Evolutionary conservation across 805 yeast species (phyloP).

Genomic region (Metschnikowia noctiluminum): DNA sequence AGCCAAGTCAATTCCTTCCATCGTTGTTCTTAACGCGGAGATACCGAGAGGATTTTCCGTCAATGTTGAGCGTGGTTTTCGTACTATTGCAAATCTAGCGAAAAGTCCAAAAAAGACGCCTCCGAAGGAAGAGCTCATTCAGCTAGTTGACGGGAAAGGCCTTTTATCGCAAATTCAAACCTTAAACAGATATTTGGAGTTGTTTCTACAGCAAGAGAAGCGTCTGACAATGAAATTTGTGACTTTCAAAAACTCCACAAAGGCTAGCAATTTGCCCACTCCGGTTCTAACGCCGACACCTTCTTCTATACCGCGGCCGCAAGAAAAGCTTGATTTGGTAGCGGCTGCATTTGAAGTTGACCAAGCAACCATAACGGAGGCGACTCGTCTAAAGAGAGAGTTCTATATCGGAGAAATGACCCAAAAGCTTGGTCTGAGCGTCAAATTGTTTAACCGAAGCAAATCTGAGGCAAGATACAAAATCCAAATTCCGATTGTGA

Average conservation of each 20-base stretch:
- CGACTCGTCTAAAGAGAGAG: slow-evolving; percentile 8
- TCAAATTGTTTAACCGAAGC: slow-evolving; percentile 28
- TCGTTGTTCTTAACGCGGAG: slow-evolving; percentile 59
- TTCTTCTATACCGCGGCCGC: neutral
- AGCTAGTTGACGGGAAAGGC: slow-evolving; percentile 46
- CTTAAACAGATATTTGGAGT: slow-evolving; percentile 57
- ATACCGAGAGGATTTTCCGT: slow-evolving; percentile 67
- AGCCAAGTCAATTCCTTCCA: slow-evolving; percentile 41
- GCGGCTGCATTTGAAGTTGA: slow-evolving; percentile 6
- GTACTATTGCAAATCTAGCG: slow-evolving; percentile 35
- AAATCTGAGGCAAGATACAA: slow-evolving; percentile 28
- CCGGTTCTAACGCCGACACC: slow-evolving; percentile 4
- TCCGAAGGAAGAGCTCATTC: slow-evolving; percentile 23
- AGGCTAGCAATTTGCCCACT: slow-evolving; percentile 1
- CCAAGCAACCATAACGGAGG: slow-evolving; percentile 1
- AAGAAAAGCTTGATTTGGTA: slow-evolving; percentile 4
- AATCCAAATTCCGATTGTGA: slow-evolving; percentile 28
- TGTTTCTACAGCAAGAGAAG: slow-evolving; percentile 55
- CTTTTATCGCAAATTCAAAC: slow-evolving; percentile 53
- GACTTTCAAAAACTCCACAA: slow-evolving; percentile 21
- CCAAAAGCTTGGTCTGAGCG: slow-evolving; percentile 23
- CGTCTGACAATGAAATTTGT: slow-evolving; percentile 62
- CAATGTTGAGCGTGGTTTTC: slow-evolving; percentile 66
- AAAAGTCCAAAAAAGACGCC: slow-evolving; percentile 13
- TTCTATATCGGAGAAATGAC: slow-evolving; percentile 24